Evolutionary conservation across 2,329 filamentous ascomycete genomes (phyloP).

Genomic region (Penicillium brasilianum): DNA sequence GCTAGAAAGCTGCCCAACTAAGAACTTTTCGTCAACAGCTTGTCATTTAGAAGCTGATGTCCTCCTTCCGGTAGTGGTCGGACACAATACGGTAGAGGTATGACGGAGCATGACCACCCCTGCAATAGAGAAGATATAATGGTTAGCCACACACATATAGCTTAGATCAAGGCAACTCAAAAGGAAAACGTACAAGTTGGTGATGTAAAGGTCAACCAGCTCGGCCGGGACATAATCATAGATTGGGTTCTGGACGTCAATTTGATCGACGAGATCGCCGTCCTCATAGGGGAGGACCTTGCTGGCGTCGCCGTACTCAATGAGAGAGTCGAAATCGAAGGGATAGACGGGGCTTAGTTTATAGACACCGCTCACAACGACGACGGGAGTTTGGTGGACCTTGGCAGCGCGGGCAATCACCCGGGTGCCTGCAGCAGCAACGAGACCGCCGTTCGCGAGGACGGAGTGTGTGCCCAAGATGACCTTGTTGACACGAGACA

Average conservation of each 20-base stretch:
- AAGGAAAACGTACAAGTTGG: slow-evolving; percentile 69
- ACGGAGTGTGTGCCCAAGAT: slow-evolving; percentile 87
- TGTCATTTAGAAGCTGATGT: slow-evolving; percentile 55
- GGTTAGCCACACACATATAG: background rate
- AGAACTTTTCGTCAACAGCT: background rate
- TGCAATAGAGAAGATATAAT: slow-evolving; percentile 35
- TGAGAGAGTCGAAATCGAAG: slow-evolving; percentile 77
- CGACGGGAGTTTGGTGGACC: slow-evolving; percentile 79
- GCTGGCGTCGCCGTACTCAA: slow-evolving; percentile 84
- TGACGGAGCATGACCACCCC: slow-evolving; percentile 66
- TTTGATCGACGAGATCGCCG: slow-evolving; percentile 75
- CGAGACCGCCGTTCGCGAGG: slow-evolving; percentile 82
- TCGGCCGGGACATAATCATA: slow-evolving; percentile 83
- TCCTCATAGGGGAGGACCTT: slow-evolving; percentile 79
- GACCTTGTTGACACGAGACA: slow-evolving; percentile 95
- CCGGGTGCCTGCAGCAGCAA: slow-evolving; percentile 82
- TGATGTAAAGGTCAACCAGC: slow-evolving; percentile 67
- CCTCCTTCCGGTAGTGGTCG: slow-evolving; percentile 68
- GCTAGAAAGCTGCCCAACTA: background rate
- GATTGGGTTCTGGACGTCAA: slow-evolving; percentile 77
- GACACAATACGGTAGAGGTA: slow-evolving; percentile 69
- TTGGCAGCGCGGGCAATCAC: slow-evolving; percentile 84
- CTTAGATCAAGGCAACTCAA: background rate
- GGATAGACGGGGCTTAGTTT: slow-evolving; percentile 90
- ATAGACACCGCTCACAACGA: slow-evolving; percentile 89